phyloP scores from a whole-genome alignment of 2,329 filamentous ascomycete species.

The Westerdykella ornata region DNA sequence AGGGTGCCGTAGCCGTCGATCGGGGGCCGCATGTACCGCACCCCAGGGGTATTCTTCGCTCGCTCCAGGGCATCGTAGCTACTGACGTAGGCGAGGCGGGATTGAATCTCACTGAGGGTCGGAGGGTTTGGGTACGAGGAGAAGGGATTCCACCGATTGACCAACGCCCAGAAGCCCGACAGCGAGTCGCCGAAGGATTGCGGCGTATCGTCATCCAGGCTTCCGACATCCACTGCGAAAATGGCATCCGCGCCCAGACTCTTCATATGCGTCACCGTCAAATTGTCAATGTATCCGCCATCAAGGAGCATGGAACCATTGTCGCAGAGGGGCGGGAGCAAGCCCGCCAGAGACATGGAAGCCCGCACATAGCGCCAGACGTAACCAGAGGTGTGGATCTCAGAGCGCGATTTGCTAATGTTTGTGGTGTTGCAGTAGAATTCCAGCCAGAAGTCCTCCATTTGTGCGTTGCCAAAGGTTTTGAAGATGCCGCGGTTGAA shows the following conservation, averaged over 20 bases:
- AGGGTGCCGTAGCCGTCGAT: slow-evolving; percentile 90
- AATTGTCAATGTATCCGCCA: slow-evolving; percentile 93
- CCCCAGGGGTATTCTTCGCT: slow-evolving; percentile 84
- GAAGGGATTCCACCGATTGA: slow-evolving; percentile 97
- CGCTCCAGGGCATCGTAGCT: slow-evolving; percentile 90
- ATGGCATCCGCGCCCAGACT: slow-evolving; percentile 86
- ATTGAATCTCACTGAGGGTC: slow-evolving; percentile 92
- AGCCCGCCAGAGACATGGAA: slow-evolving; percentile 90
- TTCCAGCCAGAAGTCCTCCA: slow-evolving; percentile 98
- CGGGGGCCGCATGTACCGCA: slow-evolving; percentile 92
- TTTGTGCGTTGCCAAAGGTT: slow-evolving; percentile 91
- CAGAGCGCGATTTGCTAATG: slow-evolving; percentile 85
- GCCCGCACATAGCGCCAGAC: slow-evolving; percentile 96
- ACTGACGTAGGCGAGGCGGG: slow-evolving; percentile 86
- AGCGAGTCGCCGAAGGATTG: slow-evolving; percentile 91
- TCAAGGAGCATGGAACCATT: slow-evolving; percentile 96
- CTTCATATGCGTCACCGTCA: slow-evolving; percentile 97
- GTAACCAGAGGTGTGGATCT: slow-evolving; percentile 93
- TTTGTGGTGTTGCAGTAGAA: slow-evolving; percentile 99
- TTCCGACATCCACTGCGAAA: slow-evolving; percentile 91
- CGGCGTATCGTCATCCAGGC: slow-evolving; percentile 83
- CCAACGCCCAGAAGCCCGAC: slow-evolving; percentile 87
- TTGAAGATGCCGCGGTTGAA: slow-evolving; percentile 99
- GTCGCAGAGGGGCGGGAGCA: slow-evolving; percentile 90
- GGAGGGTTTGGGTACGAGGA: slow-evolving; percentile 84